phyloP scores from a whole-genome alignment of 441 rosid species.

The Adansonia grandidieri region DNA sequence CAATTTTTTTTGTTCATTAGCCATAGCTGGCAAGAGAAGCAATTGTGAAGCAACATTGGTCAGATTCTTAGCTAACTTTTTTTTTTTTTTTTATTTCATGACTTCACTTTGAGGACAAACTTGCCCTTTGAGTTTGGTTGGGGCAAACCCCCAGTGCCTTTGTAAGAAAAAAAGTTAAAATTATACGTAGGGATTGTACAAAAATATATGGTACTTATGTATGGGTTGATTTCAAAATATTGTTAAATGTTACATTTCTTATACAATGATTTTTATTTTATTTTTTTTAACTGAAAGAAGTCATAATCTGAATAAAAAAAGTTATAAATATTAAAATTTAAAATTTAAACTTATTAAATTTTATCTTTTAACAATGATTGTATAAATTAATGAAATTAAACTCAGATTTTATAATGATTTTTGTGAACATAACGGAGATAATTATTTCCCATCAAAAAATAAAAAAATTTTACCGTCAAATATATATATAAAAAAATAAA shows the following conservation, averaged over 20 bases:
- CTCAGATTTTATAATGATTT: too few relatives aligned
- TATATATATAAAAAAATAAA: too few relatives aligned
- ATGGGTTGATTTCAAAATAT: not conserved
- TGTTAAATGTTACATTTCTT: not conserved
- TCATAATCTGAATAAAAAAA: too few relatives aligned
- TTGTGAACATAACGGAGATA: too few relatives aligned
- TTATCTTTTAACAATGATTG: too few relatives aligned
- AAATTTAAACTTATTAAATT: too few relatives aligned
- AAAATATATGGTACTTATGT: not conserved
- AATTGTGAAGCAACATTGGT: not conserved
- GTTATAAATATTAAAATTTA: too few relatives aligned
- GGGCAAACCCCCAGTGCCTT: constrained; percentile 8
- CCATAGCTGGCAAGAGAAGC: not conserved
- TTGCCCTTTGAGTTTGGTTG: constrained; percentile 19
- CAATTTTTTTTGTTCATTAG: not conserved
- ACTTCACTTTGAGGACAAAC: constrained; percentile 32
- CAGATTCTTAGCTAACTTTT: constrained; percentile 9
- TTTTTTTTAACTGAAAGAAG: too few relatives aligned
- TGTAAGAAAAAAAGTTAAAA: not conserved
- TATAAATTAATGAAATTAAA: too few relatives aligned
- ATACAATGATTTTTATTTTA: not conserved
- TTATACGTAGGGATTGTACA: not conserved
- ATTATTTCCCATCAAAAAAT: too few relatives aligned
- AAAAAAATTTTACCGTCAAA: too few relatives aligned
- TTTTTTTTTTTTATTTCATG: not conserved